Conservation (phyloP, 306 rosid genomes). For the Quercus robur region DNA sequence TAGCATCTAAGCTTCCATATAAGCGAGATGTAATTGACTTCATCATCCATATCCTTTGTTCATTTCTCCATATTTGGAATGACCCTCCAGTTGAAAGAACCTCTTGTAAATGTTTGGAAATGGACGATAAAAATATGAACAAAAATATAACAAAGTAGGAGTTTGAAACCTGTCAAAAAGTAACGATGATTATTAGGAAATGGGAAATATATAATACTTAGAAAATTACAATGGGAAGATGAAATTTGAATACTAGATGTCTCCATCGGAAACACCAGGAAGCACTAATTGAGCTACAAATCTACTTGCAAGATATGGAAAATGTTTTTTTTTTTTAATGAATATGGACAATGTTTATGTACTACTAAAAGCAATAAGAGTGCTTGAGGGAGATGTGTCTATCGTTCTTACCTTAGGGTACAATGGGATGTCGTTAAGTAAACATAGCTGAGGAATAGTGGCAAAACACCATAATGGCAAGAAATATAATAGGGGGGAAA, state of each 20-base stretch:
- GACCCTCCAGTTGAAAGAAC: slow-evolving; percentile 49
- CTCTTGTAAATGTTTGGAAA: slow-evolving; percentile 34
- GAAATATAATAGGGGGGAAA: slow-evolving; percentile 30
- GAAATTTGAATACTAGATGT: no score
- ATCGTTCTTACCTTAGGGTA: slow-evolving; percentile 60
- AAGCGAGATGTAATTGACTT: slow-evolving; percentile 37
- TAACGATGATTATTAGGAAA: neutral
- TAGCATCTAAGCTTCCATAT: slow-evolving; percentile 55
- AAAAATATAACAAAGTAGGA: slow-evolving; percentile 28
- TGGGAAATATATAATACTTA: no score
- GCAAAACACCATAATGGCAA: slow-evolving; percentile 53
- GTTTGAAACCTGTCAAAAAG: slow-evolving; percentile 45
- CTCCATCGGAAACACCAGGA: no score
- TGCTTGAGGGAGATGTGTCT: neutral
- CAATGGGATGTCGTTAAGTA: slow-evolving; percentile 46
- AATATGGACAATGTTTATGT: neutral
- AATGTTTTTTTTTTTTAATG: no score
- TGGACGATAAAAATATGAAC: slow-evolving; percentile 39
- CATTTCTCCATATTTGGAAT: slow-evolving; percentile 35
- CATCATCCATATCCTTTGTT: slow-evolving; percentile 69
- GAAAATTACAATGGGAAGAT: no score
- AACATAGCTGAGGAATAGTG: slow-evolving; percentile 60
- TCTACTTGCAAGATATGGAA: no score
- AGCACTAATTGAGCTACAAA: no score
- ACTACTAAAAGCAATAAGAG: neutral